phyloP scores from a whole-genome alignment of 2,329 filamentous ascomycete species.

The Juglanconis juglandina region DNA sequence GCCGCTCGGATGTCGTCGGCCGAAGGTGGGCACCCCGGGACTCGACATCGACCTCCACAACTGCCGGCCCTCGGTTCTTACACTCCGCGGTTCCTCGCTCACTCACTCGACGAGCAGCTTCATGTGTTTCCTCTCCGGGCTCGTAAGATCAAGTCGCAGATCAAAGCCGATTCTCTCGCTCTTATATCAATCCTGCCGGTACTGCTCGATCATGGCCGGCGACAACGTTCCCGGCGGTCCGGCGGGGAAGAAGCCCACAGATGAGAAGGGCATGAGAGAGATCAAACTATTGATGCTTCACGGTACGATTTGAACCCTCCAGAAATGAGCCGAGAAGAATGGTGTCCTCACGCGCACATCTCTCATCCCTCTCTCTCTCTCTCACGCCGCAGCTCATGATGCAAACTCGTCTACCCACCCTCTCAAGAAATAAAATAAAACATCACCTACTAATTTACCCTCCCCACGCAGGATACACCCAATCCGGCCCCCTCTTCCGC shows the following conservation, averaged over 20 bases:
- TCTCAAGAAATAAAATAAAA: neutral
- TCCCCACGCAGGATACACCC: conserved; percentile 69
- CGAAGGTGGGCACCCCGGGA: neutral
- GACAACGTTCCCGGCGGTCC: neutral
- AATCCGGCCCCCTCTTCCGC: conserved; percentile 81
- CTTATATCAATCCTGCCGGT: neutral
- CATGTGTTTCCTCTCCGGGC: conserved; percentile 3
- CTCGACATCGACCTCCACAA: neutral
- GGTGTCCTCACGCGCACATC: neutral
- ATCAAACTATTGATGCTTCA: conserved; percentile 76
- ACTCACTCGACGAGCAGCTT: neutral
- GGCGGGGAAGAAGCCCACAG: conserved; percentile 22
- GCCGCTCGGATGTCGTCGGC: neutral
- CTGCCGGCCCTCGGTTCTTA: neutral
- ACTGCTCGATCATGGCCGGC: conserved; percentile 8
- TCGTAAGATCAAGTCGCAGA: neutral
- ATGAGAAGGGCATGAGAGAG: conserved; percentile 41
- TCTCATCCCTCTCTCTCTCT: neutral
- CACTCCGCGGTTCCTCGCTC: neutral
- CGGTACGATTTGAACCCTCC: conserved; percentile 40
- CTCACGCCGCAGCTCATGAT: neutral
- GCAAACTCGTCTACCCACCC: neutral
- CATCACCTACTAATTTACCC: neutral
- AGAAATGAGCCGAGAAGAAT: neutral
- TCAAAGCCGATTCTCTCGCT: neutral